A percentile compares a stretch with the other conserved stretches of the same genome.
Conservation (phyloP, 805 yeast species). For the Kodamaea kaohsiungensis region DNA sequence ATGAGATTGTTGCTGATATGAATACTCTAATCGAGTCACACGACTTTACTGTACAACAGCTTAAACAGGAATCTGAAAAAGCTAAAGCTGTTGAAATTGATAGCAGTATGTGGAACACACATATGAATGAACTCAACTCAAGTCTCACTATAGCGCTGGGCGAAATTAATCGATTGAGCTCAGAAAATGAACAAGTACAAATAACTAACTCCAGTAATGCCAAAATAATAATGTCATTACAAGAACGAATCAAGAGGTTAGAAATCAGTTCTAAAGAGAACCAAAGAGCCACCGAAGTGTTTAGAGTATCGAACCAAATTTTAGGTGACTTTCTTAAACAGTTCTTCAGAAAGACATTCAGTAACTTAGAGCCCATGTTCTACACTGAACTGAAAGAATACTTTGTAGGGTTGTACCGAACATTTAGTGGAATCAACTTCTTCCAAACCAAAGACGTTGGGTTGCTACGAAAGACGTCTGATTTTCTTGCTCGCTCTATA, state of each 20-base stretch:
- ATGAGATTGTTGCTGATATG: background rate
- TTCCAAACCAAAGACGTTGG: background rate
- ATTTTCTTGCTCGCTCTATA: constrained; percentile 8
- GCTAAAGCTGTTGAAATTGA: background rate
- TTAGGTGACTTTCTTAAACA: background rate
- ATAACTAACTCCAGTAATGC: constrained; percentile 1
- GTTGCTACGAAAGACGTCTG: constrained; percentile 1
- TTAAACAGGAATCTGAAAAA: background rate
- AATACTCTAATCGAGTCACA: background rate
- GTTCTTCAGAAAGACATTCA: background rate
- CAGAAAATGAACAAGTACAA: constrained; percentile 2
- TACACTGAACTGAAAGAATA: constrained; percentile 10
- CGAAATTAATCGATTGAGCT: background rate
- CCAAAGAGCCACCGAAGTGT: background rate
- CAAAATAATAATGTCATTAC: background rate
- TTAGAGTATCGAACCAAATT: background rate
- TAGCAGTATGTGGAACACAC: background rate
- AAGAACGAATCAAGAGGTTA: background rate
- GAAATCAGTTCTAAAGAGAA: background rate
- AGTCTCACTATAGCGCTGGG: background rate
- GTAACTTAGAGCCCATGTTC: constrained; percentile 4
- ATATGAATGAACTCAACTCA: background rate
- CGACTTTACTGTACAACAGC: background rate
- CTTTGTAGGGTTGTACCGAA: background rate
- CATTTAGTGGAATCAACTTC: background rate